Evolutionary conservation across 352 stramenopile species (phyloP), one percentile per base, ranked within the genome.

Genomic region (Globisporangium perplexum): DNA sequence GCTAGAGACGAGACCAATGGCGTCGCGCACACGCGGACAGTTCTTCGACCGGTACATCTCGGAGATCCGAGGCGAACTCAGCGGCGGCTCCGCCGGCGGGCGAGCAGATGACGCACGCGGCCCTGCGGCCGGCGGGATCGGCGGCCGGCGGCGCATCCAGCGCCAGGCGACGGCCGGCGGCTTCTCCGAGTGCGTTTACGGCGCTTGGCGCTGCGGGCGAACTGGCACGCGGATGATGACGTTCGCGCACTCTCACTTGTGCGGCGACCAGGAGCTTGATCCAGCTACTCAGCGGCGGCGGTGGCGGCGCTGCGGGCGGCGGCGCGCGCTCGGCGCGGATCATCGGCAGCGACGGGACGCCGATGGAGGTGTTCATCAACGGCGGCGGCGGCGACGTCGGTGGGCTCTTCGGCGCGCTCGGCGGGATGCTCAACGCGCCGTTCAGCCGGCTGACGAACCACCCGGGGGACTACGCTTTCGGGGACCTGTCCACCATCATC

Each of bases 391-490:
- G 68, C 35, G 66, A 76, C 20, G 61, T 62, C 0, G 66, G 68
- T n/a, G 74, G 77, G 1, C 58, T 92, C 50, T 72, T 86, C 57
- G 69, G 72, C 23, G 74, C 78, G n/a, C 50, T 91, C 3, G 69
- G 77, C 41, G 78, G 77, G 43, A 73, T 88, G 60, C 69, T 91
- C 24, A 50, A 54, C 47, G 23, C 53, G 33, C 53, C 53, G 7
- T 36, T 66, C 22, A 66, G 71, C 28, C 73, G 77, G 36, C 45
- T 89, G 26, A 66, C 72, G 17, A 72, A 77, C 42, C 88, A 90
- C 41, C 61, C 79, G 10, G 82, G 84, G 1, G 84, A 95, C 63
- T 95, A 95, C 45, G 84, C 82, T 4, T 88, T 95, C 55, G 84
- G 84, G 30, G 92, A 87, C 47, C 81, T 93, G 58, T 75, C 83